These are phyloP conservation scores for Leishmania aethiopica DNA, from an alignment of 208 protist species.

Conservation along the genomic window DNA sequence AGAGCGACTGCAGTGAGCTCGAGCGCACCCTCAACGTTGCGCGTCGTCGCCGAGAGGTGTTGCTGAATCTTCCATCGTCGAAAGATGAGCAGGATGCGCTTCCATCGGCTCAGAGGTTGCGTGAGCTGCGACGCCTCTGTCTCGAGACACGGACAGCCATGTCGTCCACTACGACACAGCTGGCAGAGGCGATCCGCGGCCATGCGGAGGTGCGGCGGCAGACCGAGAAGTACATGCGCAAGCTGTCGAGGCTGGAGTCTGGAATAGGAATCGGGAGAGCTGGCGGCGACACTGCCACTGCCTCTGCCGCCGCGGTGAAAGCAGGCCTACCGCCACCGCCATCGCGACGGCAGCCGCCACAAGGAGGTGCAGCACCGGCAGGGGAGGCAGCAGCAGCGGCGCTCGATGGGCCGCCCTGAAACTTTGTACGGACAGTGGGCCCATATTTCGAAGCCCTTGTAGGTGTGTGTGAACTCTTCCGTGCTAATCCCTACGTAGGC, in stretches of 20 bases:
- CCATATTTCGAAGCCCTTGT: neutral
- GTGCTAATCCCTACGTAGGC: neutral
- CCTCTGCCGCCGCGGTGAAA: neutral
- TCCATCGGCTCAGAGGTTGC: constrained; percentile 33
- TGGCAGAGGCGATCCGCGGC: constrained; percentile 49
- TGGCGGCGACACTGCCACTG: neutral
- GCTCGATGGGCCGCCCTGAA: neutral
- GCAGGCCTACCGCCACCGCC: neutral
- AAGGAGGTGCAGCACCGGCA: neutral
- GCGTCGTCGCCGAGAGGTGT: constrained; percentile 42
- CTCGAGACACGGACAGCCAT: constrained; percentile 45
- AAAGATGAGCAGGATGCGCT: constrained; percentile 7
- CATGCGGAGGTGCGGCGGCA: constrained; percentile 45
- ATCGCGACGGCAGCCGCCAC: neutral
- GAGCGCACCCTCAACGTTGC: constrained; percentile 37
- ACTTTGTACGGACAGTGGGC: too few species aligned
- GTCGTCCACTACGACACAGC: constrained; percentile 45
- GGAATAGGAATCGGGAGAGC: neutral
- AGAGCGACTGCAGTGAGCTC: constrained; percentile 62
- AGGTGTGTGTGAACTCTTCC: neutral
- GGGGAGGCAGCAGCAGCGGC: neutral
- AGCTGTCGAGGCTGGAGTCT: constrained; percentile 35
- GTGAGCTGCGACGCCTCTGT: constrained; percentile 52
- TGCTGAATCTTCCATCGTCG: constrained; percentile 31
- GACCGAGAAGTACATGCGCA: constrained; percentile 63